phyloP scores from a whole-genome alignment of 2,329 filamentous ascomycete species.

The Daldinia eschscholtzii region DNA sequence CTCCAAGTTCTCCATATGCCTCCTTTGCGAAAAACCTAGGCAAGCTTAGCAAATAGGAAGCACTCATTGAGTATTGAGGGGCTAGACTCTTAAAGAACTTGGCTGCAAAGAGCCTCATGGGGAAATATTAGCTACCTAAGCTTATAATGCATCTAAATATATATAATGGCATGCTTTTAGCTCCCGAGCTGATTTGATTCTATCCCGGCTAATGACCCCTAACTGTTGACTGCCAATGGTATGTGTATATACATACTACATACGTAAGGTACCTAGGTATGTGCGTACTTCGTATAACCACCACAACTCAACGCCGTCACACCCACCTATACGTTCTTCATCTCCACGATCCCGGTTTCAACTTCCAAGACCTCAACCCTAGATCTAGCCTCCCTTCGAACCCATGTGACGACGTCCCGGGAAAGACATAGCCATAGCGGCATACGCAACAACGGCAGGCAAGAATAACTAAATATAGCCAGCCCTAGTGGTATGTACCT shows the following conservation, averaged over 20 bases:
- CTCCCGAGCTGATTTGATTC: not conserved
- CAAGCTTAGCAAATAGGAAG: not conserved
- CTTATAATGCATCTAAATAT: conserved; percentile 5
- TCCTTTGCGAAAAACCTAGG: too few species aligned
- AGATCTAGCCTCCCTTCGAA: not conserved
- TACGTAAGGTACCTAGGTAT: too few species aligned
- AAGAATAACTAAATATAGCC: conserved; percentile 6
- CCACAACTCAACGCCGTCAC: not conserved
- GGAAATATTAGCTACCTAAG: conserved; percentile 9
- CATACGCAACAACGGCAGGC: not conserved
- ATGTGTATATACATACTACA: too few species aligned
- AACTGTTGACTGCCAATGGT: conserved; percentile 1
- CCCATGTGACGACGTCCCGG: not conserved
- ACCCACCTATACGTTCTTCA: not conserved
- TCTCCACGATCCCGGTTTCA: conserved; percentile 2
- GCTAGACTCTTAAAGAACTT: not conserved
- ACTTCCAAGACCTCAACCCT: not conserved
- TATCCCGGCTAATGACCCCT: not conserved
- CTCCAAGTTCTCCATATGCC: too few species aligned
- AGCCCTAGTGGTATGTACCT: not conserved
- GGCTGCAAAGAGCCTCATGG: not conserved
- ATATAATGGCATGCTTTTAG: not conserved
- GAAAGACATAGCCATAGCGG: not conserved
- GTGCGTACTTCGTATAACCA: not conserved
- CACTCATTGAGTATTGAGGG: not conserved